Conservation (phyloP, 331 rosid species). For the Rhamnella rubrinervis region DNA sequence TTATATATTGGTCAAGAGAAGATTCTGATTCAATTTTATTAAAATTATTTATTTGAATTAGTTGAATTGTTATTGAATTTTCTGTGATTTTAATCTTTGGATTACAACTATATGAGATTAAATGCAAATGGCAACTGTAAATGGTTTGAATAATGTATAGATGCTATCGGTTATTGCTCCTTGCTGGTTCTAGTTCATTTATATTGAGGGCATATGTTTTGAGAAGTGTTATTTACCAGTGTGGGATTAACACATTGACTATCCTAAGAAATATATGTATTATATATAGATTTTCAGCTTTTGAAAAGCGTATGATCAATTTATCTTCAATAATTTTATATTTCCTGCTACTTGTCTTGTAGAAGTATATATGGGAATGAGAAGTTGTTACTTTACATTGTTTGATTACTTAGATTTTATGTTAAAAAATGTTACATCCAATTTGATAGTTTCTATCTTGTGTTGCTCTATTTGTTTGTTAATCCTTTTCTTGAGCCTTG, state of each 20-base stretch:
- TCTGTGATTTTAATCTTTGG: too few relatives aligned
- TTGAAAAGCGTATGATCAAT: not conserved
- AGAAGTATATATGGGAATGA: not conserved
- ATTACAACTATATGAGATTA: too few relatives aligned
- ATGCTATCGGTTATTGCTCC: conserved; percentile 1
- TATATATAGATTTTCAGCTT: not conserved
- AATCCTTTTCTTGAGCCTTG: too few relatives aligned
- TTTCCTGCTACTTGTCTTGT: not conserved
- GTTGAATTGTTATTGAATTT: too few relatives aligned
- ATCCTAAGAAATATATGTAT: not conserved
- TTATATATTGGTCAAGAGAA: too few relatives aligned
- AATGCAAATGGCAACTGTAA: conserved; percentile 1
- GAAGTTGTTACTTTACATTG: too few relatives aligned
- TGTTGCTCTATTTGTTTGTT: too few relatives aligned
- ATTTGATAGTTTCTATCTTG: too few relatives aligned
- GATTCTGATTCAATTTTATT: too few relatives aligned
- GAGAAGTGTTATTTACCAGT: not conserved
- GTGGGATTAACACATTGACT: conserved; percentile 3
- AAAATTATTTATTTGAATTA: too few relatives aligned
- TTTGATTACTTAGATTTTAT: too few relatives aligned
- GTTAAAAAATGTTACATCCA: too few relatives aligned
- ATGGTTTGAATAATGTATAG: conserved; percentile 20
- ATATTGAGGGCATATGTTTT: not conserved
- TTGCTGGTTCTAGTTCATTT: not conserved
- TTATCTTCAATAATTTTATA: not conserved